phyloP scores from a whole-genome alignment of 1,284 basidiomycete species.

The Apiotrichum mycotoxinovorans region DNA sequence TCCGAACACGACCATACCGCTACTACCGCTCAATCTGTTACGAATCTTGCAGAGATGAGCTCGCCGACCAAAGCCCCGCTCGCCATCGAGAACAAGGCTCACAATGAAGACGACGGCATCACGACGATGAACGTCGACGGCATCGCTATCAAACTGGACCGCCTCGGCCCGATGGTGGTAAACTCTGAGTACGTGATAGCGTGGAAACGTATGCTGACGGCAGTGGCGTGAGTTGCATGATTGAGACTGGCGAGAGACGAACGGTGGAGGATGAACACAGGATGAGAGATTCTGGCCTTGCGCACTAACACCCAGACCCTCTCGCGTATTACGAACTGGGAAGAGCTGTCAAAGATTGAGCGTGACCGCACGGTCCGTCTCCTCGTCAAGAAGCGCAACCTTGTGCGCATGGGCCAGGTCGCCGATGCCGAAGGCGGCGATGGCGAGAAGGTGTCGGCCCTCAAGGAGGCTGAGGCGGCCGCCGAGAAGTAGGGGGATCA shows the following conservation, averaged over 20 bases:
- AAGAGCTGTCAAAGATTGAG: constrained; percentile 42
- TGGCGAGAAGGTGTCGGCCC: constrained; percentile 18
- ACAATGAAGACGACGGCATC: constrained; percentile 19
- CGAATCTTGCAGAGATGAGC: no score
- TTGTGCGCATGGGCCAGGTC: constrained; percentile 40
- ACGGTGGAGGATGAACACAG: background rate
- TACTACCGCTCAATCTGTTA: background rate
- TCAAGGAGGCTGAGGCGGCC: constrained; percentile 6
- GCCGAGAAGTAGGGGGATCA: background rate
- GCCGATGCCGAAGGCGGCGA: constrained; percentile 8
- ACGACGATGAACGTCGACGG: constrained; percentile 38
- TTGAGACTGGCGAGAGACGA: no score
- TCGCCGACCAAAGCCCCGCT: constrained; percentile 10
- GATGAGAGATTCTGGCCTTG: background rate
- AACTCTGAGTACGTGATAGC: constrained; percentile 50
- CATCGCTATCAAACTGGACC: constrained; percentile 44
- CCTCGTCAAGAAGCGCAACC: constrained; percentile 49
- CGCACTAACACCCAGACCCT: constrained; percentile 36
- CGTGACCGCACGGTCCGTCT: constrained; percentile 47
- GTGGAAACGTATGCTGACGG: constrained; percentile 10
- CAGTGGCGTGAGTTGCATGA: background rate
- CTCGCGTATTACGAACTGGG: constrained; percentile 49
- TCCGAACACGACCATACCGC: background rate
- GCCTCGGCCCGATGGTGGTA: constrained; percentile 48
- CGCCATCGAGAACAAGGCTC: constrained; percentile 11